These are phyloP conservation scores for Umbilicus rupestris DNA, from an alignment of 164 flowering plant genomes.

Conservation along the genomic window DNA sequence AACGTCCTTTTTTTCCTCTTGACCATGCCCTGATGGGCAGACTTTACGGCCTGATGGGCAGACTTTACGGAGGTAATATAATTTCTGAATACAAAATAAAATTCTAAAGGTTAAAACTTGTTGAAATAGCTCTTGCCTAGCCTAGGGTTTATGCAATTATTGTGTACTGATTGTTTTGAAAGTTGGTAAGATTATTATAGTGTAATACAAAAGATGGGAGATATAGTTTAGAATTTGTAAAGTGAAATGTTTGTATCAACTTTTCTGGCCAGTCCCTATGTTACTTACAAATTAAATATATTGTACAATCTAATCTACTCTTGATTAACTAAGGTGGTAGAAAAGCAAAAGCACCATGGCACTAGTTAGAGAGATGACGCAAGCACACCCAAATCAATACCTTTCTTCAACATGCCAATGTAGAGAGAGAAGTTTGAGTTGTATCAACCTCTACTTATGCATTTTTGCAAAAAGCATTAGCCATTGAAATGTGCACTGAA, in stretches of 20 bases:
- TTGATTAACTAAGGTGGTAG: neutral
- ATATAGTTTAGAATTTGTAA: too few relatives aligned
- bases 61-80: too few relatives aligned
- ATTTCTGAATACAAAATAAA: too few relatives aligned
- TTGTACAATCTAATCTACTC: neutral
- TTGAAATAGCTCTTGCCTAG: too few relatives aligned
- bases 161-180: neutral
- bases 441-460: conserved; percentile 3
- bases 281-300: too few relatives aligned
- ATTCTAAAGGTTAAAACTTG: too few relatives aligned
- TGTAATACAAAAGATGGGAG: too few relatives aligned
- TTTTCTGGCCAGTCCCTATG: neutral
- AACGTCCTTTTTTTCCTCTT: too few relatives aligned
- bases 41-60: too few relatives aligned
- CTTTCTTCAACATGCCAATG: neutral
- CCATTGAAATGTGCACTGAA: neutral
- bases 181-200: neutral
- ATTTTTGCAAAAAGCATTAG: neutral
- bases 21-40: too few relatives aligned
- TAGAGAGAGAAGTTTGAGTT: conserved; percentile 4
- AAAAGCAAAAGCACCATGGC: conserved; percentile 5
- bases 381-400: conserved; percentile 1
- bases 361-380: conserved; percentile 1
- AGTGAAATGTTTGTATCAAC: neutral
- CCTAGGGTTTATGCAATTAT: too few relatives aligned